Evolutionary conservation across 2,329 filamentous ascomycete species (phyloP), one percentile per base, ranked within the genome.

Genomic region (Penicillium olsonii): DNA sequence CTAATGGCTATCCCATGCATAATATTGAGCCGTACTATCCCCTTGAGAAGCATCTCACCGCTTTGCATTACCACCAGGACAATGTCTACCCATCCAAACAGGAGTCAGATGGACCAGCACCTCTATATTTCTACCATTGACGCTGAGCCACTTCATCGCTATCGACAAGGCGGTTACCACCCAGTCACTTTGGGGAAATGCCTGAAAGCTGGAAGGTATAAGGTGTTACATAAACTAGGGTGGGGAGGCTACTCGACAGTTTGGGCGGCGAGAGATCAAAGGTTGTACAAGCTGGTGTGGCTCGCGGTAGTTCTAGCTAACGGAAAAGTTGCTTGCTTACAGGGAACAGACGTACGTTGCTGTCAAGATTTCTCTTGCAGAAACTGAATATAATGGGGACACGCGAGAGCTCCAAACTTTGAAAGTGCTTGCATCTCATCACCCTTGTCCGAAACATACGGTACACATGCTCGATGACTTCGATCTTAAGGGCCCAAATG

Each of bases 401-500:
- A n/a, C n/a, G 9, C 48, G 9, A 12, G 60, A 63, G 29, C 46
- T 64, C 12, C 34, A 57, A 27, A 45, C 33, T 6, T 34, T 62
- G 44, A 53, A 52, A 17, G 17, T 45, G 22, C 12, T 61, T n/a
- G 15, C 47, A 41, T 56, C 56, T 31, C n/a, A 26, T 37, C 34
- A 59, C 12, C 34, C 55, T 20, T 55, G 53, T 18, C 50, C 41
- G n/a, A 50, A 50, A 31, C 56, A 75, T 61, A 31, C 75, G 11
- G 66, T 73, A 33, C 61, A 52, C 18, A 37, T 76, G 18, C 49
- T 71, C 18, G 68, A 75, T 52, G 19, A 62, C 15, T 78, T 78
- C 31, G 34, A 68, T 7, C 42, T 73, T 37, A 37, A 56, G 2
- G 74, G 76, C 9, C 74, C 74, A 6, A 79, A 79, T 59, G 74